Evolutionary conservation across 768 basidiomycete genomes (phyloP), one percentile per base, ranked within the genome.

Genomic region (Sistotremastrum suecicum): DNA sequence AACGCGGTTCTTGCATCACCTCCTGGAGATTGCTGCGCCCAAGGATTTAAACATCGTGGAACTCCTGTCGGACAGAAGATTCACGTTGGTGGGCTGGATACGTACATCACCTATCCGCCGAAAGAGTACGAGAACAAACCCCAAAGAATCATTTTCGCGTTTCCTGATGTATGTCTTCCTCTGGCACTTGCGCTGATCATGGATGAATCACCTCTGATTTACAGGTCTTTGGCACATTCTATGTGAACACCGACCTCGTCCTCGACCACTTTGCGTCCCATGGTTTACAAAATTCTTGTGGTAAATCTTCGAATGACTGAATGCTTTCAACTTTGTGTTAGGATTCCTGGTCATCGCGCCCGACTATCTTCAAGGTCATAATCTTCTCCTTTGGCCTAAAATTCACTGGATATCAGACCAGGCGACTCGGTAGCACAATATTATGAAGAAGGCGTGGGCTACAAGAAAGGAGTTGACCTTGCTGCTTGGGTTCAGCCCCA

Each of bases 211-310:
- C 20, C 20, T 20, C 2, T 2, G 20, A 20, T 20, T 20, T 1
- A 20, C 20, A 20, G 20, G 20, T 20, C 2, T 78, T 64, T 52
- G 72, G 80, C 1, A 72, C 79, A 2, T 68, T 78, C 47, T 77
- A 65, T 53, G 43, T 71, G 49, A 81, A 80, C 56, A 70, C 67
- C 42, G 64, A 78, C 56, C 62, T 80, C 28, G 46, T 82, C 5
- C 76, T 79, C 54, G 78, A 83, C 55, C 81, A 71, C 52, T 78
- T 73, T 49, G 78, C 80, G 1, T 61, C 70, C 5, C 64, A 72
- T n/a, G 79, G 80, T 80, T n/a, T n/a, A n/a, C n/a, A n/a, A n/a
- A n/a, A n/a, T n/a, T n/a, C n/a, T n/a, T n/a, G n/a, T n/a, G n/a
- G n/a, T n/a, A n/a, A n/a, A n/a, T n/a, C n/a, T n/a, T n/a, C n/a